Evolutionary conservation across 345 rosid genomes (phyloP), one percentile per base, ranked within the genome.

Genomic region (Fremontodendron californicum): DNA sequence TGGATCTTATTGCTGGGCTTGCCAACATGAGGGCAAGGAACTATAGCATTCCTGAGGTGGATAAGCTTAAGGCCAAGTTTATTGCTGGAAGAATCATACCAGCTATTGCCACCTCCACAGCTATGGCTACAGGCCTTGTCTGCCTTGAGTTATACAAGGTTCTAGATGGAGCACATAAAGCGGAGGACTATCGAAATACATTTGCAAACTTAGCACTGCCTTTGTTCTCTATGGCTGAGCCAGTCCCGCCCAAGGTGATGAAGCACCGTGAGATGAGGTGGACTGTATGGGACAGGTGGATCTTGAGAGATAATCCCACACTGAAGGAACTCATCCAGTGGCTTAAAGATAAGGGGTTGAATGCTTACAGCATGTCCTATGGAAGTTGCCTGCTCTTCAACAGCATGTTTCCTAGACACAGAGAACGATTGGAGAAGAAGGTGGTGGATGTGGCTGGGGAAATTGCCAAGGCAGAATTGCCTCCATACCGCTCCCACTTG

Each of bases 261-360:
- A 90, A 91, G 70, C 98, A 96, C 80, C 86, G 73, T 48, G 97
- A 93, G 82, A 88, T 89, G 91, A 92, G 84, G 85, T 96, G 99
- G 98, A 96, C 98, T 0, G 98, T 93, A 39, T 95, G 99, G 99
- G 98, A 95, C 86, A 77, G 99, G 75, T 95, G 99, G 99, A 81
- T 93, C 42, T 61, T 96, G 57, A 82, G 49, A 78, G 87, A 82
- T 63, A 89, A 95, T 81, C 98, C 98, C 0, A 93, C 91, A 12
- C 77, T 93, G 68, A 78, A 79, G 80, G 92, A 93, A 78, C 87
- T 95, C 78, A 86, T 95, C 52, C 84, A 84, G 18, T 95, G 99
- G 99, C 90, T 95, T 31, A n/a, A n/a, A n/a, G n/a, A n/a, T n/a
- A n/a, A n/a, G n/a, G n/a, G n/a, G n/a, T n/a, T n/a, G n/a, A n/a